Percentiles rank a stretch among this genome's conserved stretches.
These are phyloP conservation scores for Mycena epipterygia DNA, from an alignment of 768 basidiomycete species.

Conservation along the genomic window DNA sequence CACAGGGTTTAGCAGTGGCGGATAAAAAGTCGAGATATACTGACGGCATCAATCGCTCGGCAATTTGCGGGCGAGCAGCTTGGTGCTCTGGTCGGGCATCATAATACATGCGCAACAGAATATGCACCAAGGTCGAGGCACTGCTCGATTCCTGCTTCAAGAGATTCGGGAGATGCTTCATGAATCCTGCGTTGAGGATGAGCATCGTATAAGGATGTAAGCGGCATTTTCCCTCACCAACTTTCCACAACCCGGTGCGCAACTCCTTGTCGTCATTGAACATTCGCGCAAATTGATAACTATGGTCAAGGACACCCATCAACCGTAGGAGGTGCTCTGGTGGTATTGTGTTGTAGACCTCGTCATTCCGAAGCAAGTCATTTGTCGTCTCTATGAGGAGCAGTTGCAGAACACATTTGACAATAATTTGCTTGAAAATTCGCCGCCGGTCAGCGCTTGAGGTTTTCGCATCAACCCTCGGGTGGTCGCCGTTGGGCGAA, in stretches of 20 bases:
- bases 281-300: constrained; percentile 96
- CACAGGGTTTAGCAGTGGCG: constrained; percentile 20
- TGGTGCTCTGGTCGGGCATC: constrained; percentile 92
- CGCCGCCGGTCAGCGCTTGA: constrained; percentile 80
- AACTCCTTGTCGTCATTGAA: constrained; percentile 99
- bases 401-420: constrained; percentile 98
- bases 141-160: constrained; percentile 98
- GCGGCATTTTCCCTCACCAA: constrained; percentile 72
- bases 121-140: constrained; percentile 93
- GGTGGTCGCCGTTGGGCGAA: constrained; percentile 76
- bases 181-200: constrained; percentile 78
- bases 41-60: constrained; percentile 78
- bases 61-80: constrained; percentile 84
- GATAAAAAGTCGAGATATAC: constrained; percentile 41
- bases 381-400: constrained; percentile 97
- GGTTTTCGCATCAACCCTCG: constrained; percentile 61
- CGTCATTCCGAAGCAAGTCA: constrained; percentile 92
- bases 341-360: constrained; percentile 94
- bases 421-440: constrained; percentile 98
- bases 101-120: constrained; percentile 93
- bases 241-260: constrained; percentile 98
- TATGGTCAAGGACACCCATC: constrained; percentile 97
- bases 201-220: neutral
- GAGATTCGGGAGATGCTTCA: constrained; percentile 98
- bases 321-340: constrained; percentile 92